Conservation (phyloP, 73 alveolate genomes). For the Tetrahymena thermophila region DNA sequence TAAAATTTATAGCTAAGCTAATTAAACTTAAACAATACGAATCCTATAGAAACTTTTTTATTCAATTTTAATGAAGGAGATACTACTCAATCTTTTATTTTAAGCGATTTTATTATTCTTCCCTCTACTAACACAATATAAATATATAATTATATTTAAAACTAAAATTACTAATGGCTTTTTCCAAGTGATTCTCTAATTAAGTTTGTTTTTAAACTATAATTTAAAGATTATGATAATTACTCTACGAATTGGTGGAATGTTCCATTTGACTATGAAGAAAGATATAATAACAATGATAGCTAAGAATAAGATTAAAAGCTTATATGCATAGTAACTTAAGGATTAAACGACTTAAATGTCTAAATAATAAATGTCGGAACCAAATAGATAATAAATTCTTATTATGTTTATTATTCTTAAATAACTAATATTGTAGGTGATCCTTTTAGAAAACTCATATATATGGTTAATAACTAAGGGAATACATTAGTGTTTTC, state of each 20-base stretch:
- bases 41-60: not conserved
- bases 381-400: not conserved
- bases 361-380: too few species aligned
- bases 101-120: too few species aligned
- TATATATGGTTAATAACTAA: not conserved
- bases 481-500: not conserved
- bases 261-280: not conserved
- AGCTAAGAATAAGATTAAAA: too few species aligned
- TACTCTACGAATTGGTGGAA: not conserved
- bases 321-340: not conserved
- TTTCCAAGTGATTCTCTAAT: too few species aligned
- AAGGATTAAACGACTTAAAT: not conserved
- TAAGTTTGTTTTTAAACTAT: not conserved
- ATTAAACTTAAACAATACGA: too few species aligned
- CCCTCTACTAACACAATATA: not conserved
- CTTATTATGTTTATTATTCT: not conserved
- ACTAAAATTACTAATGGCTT: not conserved
- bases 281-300: not conserved
- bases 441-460: not conserved
- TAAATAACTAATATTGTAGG: not conserved
- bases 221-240: too few species aligned
- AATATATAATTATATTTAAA: too few species aligned
- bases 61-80: not conserved
- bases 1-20: too few species aligned
- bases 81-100: not conserved